These are phyloP conservation scores for Sophora flavescens DNA, from an alignment of 306 rosid genomes.

Conservation along the genomic window DNA sequence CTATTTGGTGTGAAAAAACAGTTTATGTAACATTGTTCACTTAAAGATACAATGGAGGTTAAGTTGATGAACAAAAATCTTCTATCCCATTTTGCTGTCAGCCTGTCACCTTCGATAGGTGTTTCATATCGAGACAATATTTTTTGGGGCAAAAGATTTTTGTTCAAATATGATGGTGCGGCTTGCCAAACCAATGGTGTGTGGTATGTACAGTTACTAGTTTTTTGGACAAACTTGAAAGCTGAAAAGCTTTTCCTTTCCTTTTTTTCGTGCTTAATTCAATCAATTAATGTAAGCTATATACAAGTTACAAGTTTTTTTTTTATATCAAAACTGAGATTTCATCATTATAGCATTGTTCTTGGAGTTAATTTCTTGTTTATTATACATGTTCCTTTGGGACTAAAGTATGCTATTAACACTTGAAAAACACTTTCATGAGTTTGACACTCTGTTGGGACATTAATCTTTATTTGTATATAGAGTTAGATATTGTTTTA, in stretches of 20 bases:
- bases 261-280: not conserved
- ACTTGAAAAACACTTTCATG: too few relatives aligned
- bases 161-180: not conserved
- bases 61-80: not conserved
- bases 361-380: not conserved
- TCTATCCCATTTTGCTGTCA: too few relatives aligned
- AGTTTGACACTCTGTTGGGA: too few relatives aligned
- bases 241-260: not conserved
- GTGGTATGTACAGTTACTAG: not conserved
- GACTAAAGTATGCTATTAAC: too few relatives aligned
- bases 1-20: slow-evolving; percentile 17
- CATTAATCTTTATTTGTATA: too few relatives aligned
- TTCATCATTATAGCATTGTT: not conserved
- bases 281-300: slow-evolving; percentile 15
- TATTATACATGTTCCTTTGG: too few relatives aligned
- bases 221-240: not conserved
- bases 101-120: too few relatives aligned
- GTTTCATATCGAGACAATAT: too few relatives aligned
- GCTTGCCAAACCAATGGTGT: slow-evolving; percentile 2
- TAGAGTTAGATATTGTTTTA: too few relatives aligned
- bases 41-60: slow-evolving; percentile 14
- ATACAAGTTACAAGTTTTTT: not conserved
- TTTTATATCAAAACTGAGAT: not conserved
- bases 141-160: too few relatives aligned
- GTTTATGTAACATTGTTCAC: slow-evolving; percentile 21